Evolutionary conservation across 306 rosid genomes (phyloP).

Genomic region (Medicago truncatula): DNA sequence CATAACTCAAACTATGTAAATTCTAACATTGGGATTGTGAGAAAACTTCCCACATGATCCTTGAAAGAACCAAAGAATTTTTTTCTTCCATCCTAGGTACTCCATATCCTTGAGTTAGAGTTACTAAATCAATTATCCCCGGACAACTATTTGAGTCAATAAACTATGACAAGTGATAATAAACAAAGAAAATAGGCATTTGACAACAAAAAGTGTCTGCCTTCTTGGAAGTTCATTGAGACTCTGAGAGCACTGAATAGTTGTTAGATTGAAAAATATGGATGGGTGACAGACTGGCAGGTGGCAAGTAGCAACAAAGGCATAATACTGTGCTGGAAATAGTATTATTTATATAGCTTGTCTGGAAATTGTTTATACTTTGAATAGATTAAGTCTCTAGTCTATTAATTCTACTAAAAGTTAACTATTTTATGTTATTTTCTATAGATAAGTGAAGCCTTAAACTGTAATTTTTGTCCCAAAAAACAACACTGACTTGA

Average conservation of each 20-base stretch:
- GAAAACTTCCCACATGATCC: conserved; percentile 12
- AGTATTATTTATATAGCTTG: background rate
- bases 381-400: background rate
- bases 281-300: background rate
- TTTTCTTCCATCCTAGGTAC: background rate
- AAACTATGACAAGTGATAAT: background rate
- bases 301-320: background rate
- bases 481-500: background rate
- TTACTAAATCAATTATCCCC: background rate
- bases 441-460: conserved; percentile 10
- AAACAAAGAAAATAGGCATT: background rate
- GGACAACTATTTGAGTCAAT: conserved; percentile 1
- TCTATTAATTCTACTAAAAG: background rate
- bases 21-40: background rate
- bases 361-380: conserved; percentile 1
- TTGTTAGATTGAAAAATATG: background rate
- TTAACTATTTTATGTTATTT: conserved; percentile 5
- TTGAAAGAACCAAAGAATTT: conserved; percentile 30
- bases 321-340: background rate
- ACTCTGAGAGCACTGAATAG: background rate
- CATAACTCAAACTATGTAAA: conserved; percentile 11
- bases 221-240: background rate
- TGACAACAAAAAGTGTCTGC: conserved; percentile 17
- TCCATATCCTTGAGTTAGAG: background rate
- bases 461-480: background rate